These are phyloP conservation scores for Microsporum audouinii DNA, from an alignment of 2,329 filamentous ascomycete genomes.

Conservation along the genomic window DNA sequence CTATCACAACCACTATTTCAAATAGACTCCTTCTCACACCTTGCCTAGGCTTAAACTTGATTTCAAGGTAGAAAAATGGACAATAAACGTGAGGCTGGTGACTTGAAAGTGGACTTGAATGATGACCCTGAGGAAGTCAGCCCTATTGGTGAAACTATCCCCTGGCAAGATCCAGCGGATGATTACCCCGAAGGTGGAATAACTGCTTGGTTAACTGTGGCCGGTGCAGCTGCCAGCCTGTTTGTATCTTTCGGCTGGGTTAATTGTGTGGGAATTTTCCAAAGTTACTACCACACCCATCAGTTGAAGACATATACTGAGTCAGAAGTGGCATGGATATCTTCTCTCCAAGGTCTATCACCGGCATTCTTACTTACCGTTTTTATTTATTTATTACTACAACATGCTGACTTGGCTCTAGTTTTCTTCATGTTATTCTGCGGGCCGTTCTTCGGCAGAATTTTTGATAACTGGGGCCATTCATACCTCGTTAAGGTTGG, in stretches of 20 bases:
- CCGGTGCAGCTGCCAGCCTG: slow-evolving; percentile 37
- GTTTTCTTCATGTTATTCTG: slow-evolving; percentile 2
- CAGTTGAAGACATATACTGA: slow-evolving; percentile 40
- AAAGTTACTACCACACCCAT: slow-evolving; percentile 46
- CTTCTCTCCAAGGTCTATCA: slow-evolving; percentile 26
- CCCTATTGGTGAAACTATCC: background rate
- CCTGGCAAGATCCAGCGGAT: background rate
- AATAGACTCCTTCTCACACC: background rate
- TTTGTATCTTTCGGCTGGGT: slow-evolving; percentile 44
- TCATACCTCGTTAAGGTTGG: slow-evolving; percentile 41
- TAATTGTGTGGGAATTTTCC: slow-evolving; percentile 44
- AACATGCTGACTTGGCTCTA: background rate
- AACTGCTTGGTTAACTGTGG: slow-evolving; percentile 35
- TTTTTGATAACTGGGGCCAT: slow-evolving; percentile 54
- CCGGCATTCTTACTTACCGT: background rate
- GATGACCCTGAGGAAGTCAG: background rate
- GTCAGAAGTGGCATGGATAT: slow-evolving; percentile 49
- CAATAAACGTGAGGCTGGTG: background rate
- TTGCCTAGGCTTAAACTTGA: background rate
- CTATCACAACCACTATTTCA: background rate
- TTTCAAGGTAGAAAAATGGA: background rate
- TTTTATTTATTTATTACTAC: background rate
- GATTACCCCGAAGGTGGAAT: background rate
- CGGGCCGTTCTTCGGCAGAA: slow-evolving; percentile 51
- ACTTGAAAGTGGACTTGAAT: background rate